phyloP scores from a whole-genome alignment of 2,329 filamentous ascomycete species.

The Sclerotinia subarctica region DNA sequence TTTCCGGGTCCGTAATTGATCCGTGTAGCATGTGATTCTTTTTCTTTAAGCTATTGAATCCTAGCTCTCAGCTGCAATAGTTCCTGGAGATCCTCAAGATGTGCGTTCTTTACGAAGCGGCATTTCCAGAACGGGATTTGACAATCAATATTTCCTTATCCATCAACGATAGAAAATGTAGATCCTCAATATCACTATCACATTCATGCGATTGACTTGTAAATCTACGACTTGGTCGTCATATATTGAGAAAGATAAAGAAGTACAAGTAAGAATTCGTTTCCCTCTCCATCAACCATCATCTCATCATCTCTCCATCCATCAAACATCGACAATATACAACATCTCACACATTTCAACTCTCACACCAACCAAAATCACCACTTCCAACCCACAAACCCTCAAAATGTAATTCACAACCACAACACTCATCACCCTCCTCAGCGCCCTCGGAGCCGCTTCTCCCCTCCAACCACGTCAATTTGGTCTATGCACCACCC shows the following conservation, averaged over 20 bases:
- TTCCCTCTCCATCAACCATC: background rate
- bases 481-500: conserved; percentile 19
- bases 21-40: too few species aligned
- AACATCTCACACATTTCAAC: background rate
- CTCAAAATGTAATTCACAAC: conserved; percentile 11
- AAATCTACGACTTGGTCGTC: background rate
- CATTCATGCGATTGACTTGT: background rate
- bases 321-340: background rate
- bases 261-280: background rate
- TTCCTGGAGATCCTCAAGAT: too few species aligned
- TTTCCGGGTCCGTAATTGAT: too few species aligned
- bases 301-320: background rate
- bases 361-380: background rate
- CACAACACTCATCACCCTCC: conserved; percentile 17
- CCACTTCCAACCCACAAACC: background rate
- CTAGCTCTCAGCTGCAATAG: too few species aligned
- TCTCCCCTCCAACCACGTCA: conserved; percentile 22
- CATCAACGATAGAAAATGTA: background rate
- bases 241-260: background rate
- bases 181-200: background rate
- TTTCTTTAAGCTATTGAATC: too few species aligned
- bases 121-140: too few species aligned
- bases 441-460: conserved; percentile 34
- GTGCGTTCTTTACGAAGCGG: too few species aligned
- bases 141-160: background rate